phyloP scores from a whole-genome alignment of 352 stramenopile genomes.

The Phytopythium vexans region DNA sequence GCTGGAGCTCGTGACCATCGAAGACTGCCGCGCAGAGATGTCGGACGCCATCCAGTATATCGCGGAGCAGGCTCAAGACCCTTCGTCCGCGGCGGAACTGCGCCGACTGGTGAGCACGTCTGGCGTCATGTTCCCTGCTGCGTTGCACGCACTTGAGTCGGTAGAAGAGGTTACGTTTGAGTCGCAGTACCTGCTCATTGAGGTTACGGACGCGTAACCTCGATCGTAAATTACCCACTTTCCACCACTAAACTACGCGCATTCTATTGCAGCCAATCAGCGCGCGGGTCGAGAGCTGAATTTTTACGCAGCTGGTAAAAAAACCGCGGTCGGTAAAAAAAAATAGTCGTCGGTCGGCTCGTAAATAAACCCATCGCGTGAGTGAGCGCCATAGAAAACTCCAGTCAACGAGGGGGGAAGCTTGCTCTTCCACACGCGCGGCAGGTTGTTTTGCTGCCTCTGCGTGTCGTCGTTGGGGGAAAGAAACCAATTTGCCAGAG shows the following conservation, averaged over 20 bases:
- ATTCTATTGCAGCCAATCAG: conserved; percentile 1
- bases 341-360: too few relatives aligned
- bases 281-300: neutral
- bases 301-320: neutral
- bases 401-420: too few relatives aligned
- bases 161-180: neutral
- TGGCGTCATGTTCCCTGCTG: conserved; percentile 1
- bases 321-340: neutral
- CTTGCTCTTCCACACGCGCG: too few relatives aligned
- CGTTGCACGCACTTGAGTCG: neutral
- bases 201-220: neutral
- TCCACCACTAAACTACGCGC: conserved; percentile 5
- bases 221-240: neutral
- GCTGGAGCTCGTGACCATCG: conserved; percentile 37
- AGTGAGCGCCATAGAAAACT: too few relatives aligned
- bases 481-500: too few relatives aligned
- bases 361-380: too few relatives aligned
- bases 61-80: conserved; percentile 10
- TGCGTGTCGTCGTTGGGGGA: too few relatives aligned
- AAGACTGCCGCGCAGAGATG: conserved; percentile 27
- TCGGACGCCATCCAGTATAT: conserved; percentile 47
- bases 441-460: too few relatives aligned
- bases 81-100: conserved; percentile 15
- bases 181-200: conserved; percentile 2
- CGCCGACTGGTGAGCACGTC: conserved; percentile 5